Evolutionary conservation across 805 yeast species (phyloP), one percentile per base, ranked within the genome.

Genomic region (Metschnikowia aberdeeniae): DNA sequence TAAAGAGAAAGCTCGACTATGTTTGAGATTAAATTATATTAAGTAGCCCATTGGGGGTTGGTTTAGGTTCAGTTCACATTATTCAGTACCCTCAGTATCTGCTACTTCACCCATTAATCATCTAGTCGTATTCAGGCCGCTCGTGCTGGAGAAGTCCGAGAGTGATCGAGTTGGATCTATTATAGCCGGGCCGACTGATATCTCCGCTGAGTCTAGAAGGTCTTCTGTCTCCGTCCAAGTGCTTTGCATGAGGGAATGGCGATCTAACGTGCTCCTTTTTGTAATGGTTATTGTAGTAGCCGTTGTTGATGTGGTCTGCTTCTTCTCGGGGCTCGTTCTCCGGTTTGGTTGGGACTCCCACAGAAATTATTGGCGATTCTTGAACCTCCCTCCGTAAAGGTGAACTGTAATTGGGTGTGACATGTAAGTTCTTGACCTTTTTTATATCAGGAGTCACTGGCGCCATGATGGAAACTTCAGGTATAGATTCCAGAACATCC

Each of bases 1-100:
- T 90, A 58, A 77, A 84, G 61, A 73, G 71, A 57, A 88, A 84
- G 53, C 57, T 72, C 35, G 75, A 69, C 27, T 34, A 40, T 26
- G 36, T 41, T 40, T 43, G 41, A 38, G 27, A 34, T 43, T 43
- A 27, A 29, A 40, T 35, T 22, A 39, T 32, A 31, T 39, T 39
- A 31, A 30, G 31, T 39, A 30, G 14, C 35, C 29, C 35, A 22
- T 14, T 22, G 32, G 35, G 42, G 42, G 31, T 42, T 34, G 41
- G 41, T 40, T 40, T 34, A 26, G 43, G 40, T 34, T 32, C 24
- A 34, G 14, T 40, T 40, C 32, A 34, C 10, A 28, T 42, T 28
- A 17, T 34, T 35, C 43, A 39, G 34, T 30, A 39, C 6, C 13
- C 19, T 6, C 11, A 12, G 13, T 22, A 22, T 22, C 26, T 22